These are phyloP conservation scores for Hebeloma cylindrosporum DNA, from an alignment of 768 basidiomycete genomes.

Conservation along the genomic window DNA sequence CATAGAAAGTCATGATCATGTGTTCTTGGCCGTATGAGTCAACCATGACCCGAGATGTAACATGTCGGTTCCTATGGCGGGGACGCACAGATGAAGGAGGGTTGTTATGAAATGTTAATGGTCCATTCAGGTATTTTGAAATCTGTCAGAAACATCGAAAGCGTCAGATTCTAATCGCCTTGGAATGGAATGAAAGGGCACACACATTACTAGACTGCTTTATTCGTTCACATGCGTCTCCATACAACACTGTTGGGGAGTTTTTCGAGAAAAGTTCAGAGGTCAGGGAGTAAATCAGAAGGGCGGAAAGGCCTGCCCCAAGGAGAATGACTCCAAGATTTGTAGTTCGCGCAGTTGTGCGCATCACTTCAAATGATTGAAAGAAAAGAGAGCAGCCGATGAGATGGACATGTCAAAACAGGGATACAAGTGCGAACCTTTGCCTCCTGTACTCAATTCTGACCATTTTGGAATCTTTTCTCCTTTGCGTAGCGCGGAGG, in stretches of 20 bases:
- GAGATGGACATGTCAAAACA: conserved; percentile 1
- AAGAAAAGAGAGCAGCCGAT: background rate
- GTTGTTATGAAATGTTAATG: conserved; percentile 78
- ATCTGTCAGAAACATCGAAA: conserved; percentile 48
- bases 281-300: conserved; percentile 76
- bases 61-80: conserved; percentile 80
- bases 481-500: conserved; percentile 49
- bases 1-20: conserved; percentile 81
- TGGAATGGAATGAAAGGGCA: conserved; percentile 7
- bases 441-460: conserved; percentile 72
- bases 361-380: conserved; percentile 37
- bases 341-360: conserved; percentile 49
- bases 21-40: conserved; percentile 78
- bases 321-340: conserved; percentile 61
- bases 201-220: conserved; percentile 45
- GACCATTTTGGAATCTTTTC: conserved; percentile 75
- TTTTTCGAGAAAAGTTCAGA: conserved; percentile 88
- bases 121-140: conserved; percentile 62
- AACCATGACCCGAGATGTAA: conserved; percentile 72
- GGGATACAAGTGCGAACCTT: conserved; percentile 48
- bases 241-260: conserved; percentile 81
- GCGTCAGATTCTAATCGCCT: conserved; percentile 1
- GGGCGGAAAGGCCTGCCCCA: conserved; percentile 77
- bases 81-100: conserved; percentile 75
- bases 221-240: conserved; percentile 55